These are phyloP conservation scores for Nemania sp. DNA, from an alignment of 2,329 filamentous ascomycete genomes.

Conservation along the genomic window DNA sequence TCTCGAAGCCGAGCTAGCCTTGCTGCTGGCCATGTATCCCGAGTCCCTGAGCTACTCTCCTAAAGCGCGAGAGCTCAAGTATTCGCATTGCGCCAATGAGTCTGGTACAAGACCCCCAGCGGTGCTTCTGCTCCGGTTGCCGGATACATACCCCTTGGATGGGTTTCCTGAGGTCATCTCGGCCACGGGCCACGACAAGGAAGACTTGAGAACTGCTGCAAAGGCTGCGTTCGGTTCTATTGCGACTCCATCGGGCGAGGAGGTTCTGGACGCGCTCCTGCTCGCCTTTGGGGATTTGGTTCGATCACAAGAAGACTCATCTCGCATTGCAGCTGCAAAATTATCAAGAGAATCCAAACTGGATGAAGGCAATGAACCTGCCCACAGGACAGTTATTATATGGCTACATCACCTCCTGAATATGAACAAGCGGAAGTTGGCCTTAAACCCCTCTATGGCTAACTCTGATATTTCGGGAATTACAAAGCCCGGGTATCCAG, in stretches of 20 bases:
- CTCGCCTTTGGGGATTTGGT: slow-evolving; percentile 26
- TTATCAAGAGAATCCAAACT: background rate
- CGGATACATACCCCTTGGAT: slow-evolving; percentile 26
- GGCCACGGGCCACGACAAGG: slow-evolving; percentile 21
- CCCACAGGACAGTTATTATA: slow-evolving; percentile 27
- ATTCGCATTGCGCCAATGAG: slow-evolving; percentile 9
- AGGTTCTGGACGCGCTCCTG: slow-evolving; percentile 28
- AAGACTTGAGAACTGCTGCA: slow-evolving; percentile 26
- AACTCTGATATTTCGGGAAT: slow-evolving; percentile 19
- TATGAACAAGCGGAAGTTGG: slow-evolving; percentile 32
- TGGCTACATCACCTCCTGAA: slow-evolving; percentile 35
- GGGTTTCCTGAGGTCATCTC: slow-evolving; percentile 27
- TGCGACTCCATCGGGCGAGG: slow-evolving; percentile 14
- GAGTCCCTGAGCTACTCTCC: slow-evolving; percentile 26
- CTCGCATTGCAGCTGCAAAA: background rate
- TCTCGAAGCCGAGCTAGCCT: slow-evolving; percentile 17
- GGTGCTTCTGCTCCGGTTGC: slow-evolving; percentile 26
- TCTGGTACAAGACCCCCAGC: background rate
- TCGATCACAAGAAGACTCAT: background rate
- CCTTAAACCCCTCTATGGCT: slow-evolving; percentile 21
- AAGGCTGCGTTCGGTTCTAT: slow-evolving; percentile 19
- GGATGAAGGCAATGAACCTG: background rate
- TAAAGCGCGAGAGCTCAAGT: slow-evolving; percentile 26
- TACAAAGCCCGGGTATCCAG: slow-evolving; percentile 31
- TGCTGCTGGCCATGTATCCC: slow-evolving; percentile 29